Percentiles rank a stretch among this genome's conserved stretches.
These are phyloP conservation scores for Hypoxylon perforatum DNA, from an alignment of 495 filamentous ascomycete genomes.

Conservation along the genomic window DNA sequence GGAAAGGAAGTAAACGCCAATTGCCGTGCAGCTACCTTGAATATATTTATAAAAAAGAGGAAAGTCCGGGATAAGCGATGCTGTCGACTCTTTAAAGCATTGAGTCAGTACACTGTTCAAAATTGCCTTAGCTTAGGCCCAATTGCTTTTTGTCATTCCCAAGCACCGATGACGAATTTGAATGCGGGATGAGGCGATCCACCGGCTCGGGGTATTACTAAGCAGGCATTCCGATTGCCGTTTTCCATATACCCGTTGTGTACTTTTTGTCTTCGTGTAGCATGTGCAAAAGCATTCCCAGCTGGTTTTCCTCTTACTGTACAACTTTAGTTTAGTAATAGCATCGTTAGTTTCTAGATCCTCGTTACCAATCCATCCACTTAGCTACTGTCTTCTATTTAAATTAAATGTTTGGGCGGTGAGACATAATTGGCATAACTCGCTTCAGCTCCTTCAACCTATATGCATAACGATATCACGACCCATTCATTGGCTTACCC, in stretches of 20 bases:
- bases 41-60: neutral
- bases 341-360: neutral
- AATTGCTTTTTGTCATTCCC: conserved; percentile 33
- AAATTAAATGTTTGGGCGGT: neutral
- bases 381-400: neutral
- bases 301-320: neutral
- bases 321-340: neutral
- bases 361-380: neutral
- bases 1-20: neutral
- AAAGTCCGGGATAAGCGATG: neutral
- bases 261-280: neutral
- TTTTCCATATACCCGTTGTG: conserved; percentile 16
- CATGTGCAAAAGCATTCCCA: neutral
- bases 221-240: conserved; percentile 33
- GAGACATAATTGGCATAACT: neutral
- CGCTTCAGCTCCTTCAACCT: conserved; percentile 6
- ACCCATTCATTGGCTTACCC: neutral
- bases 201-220: conserved; percentile 24
- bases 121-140: too few relatives aligned
- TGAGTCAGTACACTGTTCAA: neutral
- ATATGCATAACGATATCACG: conserved; percentile 1
- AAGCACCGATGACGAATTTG: conserved; percentile 37
- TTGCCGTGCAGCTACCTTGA: neutral
- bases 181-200: conserved; percentile 40
- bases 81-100: conserved; percentile 1